Base-by-base conservation (phyloP, 352 stramenopile genomes). In the Pythium dissimile region DNA sequence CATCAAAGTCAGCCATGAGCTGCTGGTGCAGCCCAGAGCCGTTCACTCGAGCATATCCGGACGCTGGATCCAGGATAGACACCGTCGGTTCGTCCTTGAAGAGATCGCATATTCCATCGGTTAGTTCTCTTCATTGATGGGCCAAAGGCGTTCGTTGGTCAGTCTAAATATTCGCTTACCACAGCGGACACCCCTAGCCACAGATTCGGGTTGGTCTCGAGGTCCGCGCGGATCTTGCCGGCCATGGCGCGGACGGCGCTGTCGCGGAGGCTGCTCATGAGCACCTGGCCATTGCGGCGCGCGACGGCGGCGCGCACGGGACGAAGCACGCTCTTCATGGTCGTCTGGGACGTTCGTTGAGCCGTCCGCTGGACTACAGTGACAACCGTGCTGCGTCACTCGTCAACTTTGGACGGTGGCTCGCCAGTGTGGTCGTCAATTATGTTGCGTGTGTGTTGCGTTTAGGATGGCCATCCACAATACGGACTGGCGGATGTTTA, bases 81-180 rank as follows among this genome's bases (percentile, higher is more conserved):
- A 92, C 70, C 0, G 84, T 94, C 21, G 84, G 79, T 28, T 92
- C 82, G 42, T 94, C 74, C 84, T 94, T n/a, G n/a, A n/a, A n/a
- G n/a, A n/a, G n/a, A n/a, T n/a, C n/a, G n/a, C n/a, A n/a, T n/a
- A n/a, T 31, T 16, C 28, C 27, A n/a, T 42, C 18, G 21, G 46
- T 39, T 24, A 23, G 9, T 45, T 23, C 15, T 54, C 11, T 9
- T 7, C 32, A 49, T 18, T n/a, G n/a, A n/a, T n/a, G n/a, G n/a
- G n/a, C n/a, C n/a, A n/a, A n/a, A n/a, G n/a, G n/a, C n/a, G n/a
- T n/a, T n/a, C n/a, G n/a, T n/a, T n/a, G n/a, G n/a, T n/a, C n/a
- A n/a, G 21, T 56, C 38, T 49, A 32, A 35, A 39, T 31, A 27
- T 50, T 27, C 26, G 77, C 80, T 52, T 59, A 94, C 84, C 69